A percentile compares a stretch with the other conserved stretches of the same genome.
Evolutionary conservation across 2,329 filamentous ascomycete species (phyloP).

Genomic region (Pseudocercospora macadamiae): DNA sequence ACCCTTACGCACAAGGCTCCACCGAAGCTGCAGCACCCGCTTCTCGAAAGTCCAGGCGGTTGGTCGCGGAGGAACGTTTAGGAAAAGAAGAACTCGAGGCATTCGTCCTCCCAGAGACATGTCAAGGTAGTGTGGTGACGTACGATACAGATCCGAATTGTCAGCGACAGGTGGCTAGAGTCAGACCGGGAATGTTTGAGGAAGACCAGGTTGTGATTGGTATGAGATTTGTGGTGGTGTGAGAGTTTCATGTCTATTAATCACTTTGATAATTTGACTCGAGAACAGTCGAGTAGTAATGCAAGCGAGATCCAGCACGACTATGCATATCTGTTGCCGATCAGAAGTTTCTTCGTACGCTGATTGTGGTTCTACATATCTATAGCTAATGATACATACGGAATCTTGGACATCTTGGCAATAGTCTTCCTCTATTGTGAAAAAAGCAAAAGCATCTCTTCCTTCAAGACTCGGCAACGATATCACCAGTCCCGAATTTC

Average conservation of each 20-base stretch:
- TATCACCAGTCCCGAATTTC: conserved; percentile 29
- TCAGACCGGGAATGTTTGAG: conserved; percentile 44
- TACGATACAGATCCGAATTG: conserved; percentile 31
- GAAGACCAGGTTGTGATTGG: conserved; percentile 48
- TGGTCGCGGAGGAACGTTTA: neutral
- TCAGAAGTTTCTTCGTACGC: too few relatives aligned
- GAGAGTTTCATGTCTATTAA: conserved; percentile 8
- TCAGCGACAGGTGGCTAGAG: conserved; percentile 44
- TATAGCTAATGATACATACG: too few relatives aligned
- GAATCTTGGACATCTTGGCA: too few relatives aligned
- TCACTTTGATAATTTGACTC: too few relatives aligned
- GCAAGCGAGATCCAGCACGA: too few relatives aligned
- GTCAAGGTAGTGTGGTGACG: conserved; percentile 27
- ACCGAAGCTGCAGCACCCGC: neutral
- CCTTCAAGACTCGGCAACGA: neutral
- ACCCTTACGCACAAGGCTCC: neutral
- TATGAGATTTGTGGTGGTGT: conserved; percentile 46
- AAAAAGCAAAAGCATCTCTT: too few relatives aligned
- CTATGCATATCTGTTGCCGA: too few relatives aligned
- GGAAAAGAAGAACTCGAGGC: conserved; percentile 19
- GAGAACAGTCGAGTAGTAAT: too few relatives aligned
- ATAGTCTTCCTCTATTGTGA: too few relatives aligned
- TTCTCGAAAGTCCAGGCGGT: neutral
- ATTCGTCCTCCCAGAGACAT: conserved; percentile 29
- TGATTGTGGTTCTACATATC: too few relatives aligned